Conservation (phyloP, 345 rosid species). For the Ceriops zippeliana region DNA sequence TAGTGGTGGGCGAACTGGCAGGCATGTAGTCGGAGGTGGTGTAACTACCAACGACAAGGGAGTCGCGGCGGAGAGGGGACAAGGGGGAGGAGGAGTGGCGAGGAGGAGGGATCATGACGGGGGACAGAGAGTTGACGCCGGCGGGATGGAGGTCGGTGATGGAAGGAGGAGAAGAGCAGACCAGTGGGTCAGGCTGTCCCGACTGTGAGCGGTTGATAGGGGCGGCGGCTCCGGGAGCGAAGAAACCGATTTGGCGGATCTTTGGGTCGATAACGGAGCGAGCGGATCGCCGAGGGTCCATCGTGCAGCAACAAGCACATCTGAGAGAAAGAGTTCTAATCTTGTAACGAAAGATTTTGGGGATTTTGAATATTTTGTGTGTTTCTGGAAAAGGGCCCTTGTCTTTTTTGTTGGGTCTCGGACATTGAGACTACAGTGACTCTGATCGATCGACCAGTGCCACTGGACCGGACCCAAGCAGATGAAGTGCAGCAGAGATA, state of each 20-base stretch:
- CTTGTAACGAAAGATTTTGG: background rate
- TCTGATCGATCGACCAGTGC: too few species aligned
- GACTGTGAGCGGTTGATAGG: conserved; percentile 40
- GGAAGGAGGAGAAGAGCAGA: conserved; percentile 28
- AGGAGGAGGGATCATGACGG: conserved; percentile 92
- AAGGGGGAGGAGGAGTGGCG: conserved; percentile 53
- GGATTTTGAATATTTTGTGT: background rate
- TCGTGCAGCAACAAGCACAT: conserved; percentile 11
- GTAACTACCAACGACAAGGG: conserved; percentile 13
- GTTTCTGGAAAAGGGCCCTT: too few species aligned
- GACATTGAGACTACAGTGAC: too few species aligned
- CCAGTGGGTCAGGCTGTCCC: conserved; percentile 36
- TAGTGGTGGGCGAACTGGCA: conserved; percentile 35
- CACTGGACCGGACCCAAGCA: too few species aligned
- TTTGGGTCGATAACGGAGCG: conserved; percentile 80
- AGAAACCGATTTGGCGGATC: conserved; percentile 86
- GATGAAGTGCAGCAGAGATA: too few species aligned
- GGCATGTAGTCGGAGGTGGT: conserved; percentile 19
- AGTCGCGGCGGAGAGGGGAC: conserved; percentile 27
- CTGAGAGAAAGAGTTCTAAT: background rate
- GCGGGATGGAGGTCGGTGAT: conserved; percentile 39
- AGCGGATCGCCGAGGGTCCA: conserved; percentile 77
- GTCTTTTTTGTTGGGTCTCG: too few species aligned
- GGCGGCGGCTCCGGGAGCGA: conserved; percentile 45
- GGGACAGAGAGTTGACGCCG: conserved; percentile 57